phyloP scores from a whole-genome alignment of 139 green algal genomes.

The Ettlia oleoabundans region DNA sequence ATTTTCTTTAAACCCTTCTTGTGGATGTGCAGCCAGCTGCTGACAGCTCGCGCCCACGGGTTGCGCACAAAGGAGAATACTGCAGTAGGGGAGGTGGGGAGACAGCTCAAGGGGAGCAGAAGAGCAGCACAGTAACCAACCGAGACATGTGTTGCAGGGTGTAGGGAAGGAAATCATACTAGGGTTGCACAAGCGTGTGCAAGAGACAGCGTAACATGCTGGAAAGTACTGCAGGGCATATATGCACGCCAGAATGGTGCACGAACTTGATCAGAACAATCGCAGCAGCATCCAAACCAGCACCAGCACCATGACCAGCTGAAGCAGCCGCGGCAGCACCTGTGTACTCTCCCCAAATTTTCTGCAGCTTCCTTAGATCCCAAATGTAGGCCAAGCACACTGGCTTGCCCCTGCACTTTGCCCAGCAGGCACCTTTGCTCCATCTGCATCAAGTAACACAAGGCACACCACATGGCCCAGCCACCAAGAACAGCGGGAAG shows the following conservation, averaged over 20 bases:
- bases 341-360: constrained; percentile 9
- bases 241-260: neutral
- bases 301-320: neutral
- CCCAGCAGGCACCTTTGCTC: neutral
- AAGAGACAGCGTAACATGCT: too few relatives aligned
- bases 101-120: neutral
- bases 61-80: constrained; percentile 37
- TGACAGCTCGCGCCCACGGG: constrained; percentile 22
- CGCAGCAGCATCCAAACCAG: neutral
- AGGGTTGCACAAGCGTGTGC: too few relatives aligned
- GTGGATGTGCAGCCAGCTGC: constrained; percentile 22
- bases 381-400: constrained; percentile 28
- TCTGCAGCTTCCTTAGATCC: neutral
- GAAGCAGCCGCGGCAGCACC: neutral
- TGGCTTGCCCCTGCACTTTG: constrained; percentile 14
- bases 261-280: too few relatives aligned
- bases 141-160: too few relatives aligned
- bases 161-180: too few relatives aligned
- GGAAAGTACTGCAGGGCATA: too few relatives aligned
- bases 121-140: too few relatives aligned
- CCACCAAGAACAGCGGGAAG: too few relatives aligned
- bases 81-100: neutral
- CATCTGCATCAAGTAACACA: neutral
- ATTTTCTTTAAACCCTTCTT: neutral
- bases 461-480: neutral